These are phyloP conservation scores for Evernia prunastri DNA, from an alignment of 495 filamentous ascomycete genomes.

Conservation along the genomic window DNA sequence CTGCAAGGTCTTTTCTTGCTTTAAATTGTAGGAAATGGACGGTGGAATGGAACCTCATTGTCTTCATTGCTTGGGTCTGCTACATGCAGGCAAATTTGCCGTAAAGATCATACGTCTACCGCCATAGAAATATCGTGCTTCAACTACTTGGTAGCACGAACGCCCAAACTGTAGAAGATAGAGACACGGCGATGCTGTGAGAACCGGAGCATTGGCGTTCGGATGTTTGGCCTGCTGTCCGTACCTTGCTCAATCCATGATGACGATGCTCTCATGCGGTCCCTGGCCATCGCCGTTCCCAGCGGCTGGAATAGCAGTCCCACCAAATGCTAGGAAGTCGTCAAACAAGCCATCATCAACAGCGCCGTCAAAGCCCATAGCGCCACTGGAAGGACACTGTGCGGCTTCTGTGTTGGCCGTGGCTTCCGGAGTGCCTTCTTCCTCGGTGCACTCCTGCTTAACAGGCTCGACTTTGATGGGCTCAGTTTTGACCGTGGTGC, in stretches of 20 bases:
- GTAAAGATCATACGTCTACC: background rate
- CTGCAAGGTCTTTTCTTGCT: background rate
- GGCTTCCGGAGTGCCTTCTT: background rate
- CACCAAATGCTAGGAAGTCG: conserved; percentile 9
- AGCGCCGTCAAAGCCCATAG: conserved; percentile 9
- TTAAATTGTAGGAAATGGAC: background rate
- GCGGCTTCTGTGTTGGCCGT: background rate
- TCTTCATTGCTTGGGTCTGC: background rate
- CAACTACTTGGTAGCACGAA: background rate
- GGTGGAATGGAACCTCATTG: background rate
- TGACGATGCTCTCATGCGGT: conserved; percentile 14
- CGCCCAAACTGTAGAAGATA: background rate
- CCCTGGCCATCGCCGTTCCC: background rate
- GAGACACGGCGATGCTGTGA: background rate
- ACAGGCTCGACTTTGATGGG: background rate
- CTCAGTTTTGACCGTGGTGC: conserved; percentile 1
- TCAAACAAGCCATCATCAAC: background rate
- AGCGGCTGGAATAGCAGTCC: background rate
- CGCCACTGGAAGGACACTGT: background rate
- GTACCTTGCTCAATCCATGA: conserved; percentile 2
- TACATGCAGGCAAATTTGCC: background rate
- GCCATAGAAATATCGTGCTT: background rate
- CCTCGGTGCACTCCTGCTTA: conserved; percentile 9
- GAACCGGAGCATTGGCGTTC: background rate
- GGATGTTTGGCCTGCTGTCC: background rate